Conservation (phyloP, 495 filamentous ascomycete genomes). For the Penicillium paxilli region DNA sequence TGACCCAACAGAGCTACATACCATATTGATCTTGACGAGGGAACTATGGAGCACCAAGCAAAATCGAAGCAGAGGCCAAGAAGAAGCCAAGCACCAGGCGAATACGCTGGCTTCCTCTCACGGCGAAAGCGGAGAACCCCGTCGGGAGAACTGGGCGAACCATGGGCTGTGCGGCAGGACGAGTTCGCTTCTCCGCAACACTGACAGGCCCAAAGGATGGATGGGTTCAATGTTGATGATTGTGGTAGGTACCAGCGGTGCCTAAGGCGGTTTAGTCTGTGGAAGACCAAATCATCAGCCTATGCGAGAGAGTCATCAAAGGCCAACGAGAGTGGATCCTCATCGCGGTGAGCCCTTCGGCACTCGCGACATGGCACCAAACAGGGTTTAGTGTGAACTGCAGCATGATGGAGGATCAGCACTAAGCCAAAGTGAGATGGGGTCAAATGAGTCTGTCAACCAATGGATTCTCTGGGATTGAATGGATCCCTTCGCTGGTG, state of each 20-base stretch:
- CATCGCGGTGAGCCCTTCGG: constrained; percentile 17
- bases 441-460: neutral
- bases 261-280: neutral
- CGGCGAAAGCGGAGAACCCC: constrained; percentile 9
- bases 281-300: neutral
- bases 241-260: neutral
- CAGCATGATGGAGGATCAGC: neutral
- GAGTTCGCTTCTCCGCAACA: constrained; percentile 10
- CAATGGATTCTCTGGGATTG: neutral
- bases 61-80: neutral
- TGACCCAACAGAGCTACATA: neutral
- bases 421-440: neutral
- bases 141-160: constrained; percentile 2
- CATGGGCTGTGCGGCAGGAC: constrained; percentile 8
- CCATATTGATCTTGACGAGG: neutral
- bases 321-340: constrained; percentile 2
- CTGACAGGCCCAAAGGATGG: neutral
- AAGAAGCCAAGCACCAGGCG: neutral
- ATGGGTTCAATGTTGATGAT: constrained; percentile 5
- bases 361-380: constrained; percentile 26
- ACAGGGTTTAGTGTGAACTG: constrained; percentile 15
- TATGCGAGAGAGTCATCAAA: neutral
- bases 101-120: constrained; percentile 5
- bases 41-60: too few species aligned
- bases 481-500: neutral